phyloP scores from a whole-genome alignment of 2,329 filamentous ascomycete genomes.

The Ceratocystis smalleyi region DNA sequence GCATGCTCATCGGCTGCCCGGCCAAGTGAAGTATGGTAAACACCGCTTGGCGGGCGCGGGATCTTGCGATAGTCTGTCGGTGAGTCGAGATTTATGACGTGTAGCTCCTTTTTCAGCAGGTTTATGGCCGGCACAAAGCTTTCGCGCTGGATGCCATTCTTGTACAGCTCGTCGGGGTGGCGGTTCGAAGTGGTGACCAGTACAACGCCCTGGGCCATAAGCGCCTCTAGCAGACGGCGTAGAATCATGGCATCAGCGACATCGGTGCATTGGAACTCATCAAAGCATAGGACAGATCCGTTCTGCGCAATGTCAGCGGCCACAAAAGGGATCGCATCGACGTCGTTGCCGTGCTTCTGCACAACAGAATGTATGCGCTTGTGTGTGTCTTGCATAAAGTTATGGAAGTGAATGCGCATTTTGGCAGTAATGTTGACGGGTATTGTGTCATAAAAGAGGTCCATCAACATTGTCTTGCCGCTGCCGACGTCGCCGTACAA shows the following conservation, averaged over 20 bases:
- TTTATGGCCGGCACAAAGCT: conserved; percentile 93
- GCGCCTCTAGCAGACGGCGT: conserved; percentile 64
- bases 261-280: conserved; percentile 97
- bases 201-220: conserved; percentile 96
- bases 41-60: conserved; percentile 75
- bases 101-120: conserved; percentile 67
- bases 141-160: conserved; percentile 90
- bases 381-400: conserved; percentile 98
- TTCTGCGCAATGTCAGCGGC: conserved; percentile 84
- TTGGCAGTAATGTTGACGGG: conserved; percentile 65
- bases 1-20: conserved; percentile 62
- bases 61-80: conserved; percentile 96
- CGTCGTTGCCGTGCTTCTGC: conserved; percentile 71
- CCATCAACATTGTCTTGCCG: conserved; percentile 99
- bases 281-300: conserved; percentile 82
- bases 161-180: conserved; percentile 93
- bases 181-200: conserved; percentile 91
- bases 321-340: conserved; percentile 81
- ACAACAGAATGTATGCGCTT: conserved; percentile 80
- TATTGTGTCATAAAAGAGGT: conserved; percentile 88
- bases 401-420: conserved; percentile 93
- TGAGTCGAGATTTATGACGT: conserved; percentile 88
- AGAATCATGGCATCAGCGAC: conserved; percentile 98
- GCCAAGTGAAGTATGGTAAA: conserved; percentile 84
- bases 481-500: conserved; percentile 93